Percentiles rank a stretch among this genome's conserved stretches.
These are phyloP conservation scores for Globisporangium apiculatum DNA, from an alignment of 352 stramenopile species.

Conservation along the genomic window DNA sequence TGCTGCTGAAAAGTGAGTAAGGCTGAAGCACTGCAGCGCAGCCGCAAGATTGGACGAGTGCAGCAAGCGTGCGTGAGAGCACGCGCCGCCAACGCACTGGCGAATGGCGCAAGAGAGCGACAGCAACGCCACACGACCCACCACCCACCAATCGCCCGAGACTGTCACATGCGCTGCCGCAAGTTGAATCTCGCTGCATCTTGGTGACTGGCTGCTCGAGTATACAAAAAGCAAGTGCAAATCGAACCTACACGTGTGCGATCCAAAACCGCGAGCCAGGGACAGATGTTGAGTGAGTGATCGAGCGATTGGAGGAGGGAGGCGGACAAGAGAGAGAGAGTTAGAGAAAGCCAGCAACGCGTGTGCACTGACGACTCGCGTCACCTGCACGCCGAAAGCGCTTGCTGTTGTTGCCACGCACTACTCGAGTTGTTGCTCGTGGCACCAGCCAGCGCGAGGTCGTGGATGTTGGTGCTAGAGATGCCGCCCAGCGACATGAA, in stretches of 20 bases:
- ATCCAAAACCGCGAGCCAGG: neutral
- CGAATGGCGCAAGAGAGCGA: neutral
- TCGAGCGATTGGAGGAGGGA: neutral
- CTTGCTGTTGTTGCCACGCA: too few relatives aligned
- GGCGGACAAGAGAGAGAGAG: neutral
- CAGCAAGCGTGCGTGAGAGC: neutral
- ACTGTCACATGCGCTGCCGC: neutral
- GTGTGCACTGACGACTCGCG: neutral
- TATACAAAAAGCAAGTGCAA: too few relatives aligned
- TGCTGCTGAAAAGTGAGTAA: neutral
- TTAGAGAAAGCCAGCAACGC: neutral
- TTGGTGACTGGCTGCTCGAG: neutral
- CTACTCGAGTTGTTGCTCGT: too few relatives aligned
- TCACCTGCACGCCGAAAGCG: neutral
- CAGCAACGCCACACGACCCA: neutral
- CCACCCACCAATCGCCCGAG: neutral
- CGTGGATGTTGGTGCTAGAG: too few relatives aligned
- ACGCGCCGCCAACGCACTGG: too few relatives aligned
- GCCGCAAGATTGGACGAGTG: neutral
- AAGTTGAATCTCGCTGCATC: neutral
- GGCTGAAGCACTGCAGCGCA: neutral
- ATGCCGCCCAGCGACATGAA: too few relatives aligned
- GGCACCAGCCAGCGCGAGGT: too few relatives aligned
- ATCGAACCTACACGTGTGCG: neutral
- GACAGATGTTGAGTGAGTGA: neutral